A percentile compares a stretch with the other conserved stretches of the same genome.
Conservation (phyloP, 2,329 filamentous ascomycete genomes). For the Lasiodiplodia hormozganensis region DNA sequence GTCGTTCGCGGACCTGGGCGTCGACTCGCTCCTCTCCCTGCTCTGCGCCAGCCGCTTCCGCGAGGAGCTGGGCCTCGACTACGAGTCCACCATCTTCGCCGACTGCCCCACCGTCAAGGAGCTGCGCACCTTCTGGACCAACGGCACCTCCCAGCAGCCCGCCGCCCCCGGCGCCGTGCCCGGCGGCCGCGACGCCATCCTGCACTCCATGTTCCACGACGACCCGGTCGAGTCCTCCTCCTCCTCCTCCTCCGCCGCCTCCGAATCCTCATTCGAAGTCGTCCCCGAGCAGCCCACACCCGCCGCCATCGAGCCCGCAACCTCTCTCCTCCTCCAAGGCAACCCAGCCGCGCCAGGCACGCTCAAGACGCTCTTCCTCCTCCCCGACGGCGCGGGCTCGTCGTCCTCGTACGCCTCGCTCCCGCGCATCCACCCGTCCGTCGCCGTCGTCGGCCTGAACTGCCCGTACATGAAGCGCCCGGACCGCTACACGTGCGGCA, state of each 20-base stretch:
- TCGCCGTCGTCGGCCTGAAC: conserved; percentile 61
- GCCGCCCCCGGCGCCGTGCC: neutral
- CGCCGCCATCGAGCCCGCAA: neutral
- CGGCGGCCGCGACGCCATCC: neutral
- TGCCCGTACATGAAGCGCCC: conserved; percentile 48
- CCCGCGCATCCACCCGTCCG: conserved; percentile 50
- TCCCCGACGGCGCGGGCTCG: conserved; percentile 59
- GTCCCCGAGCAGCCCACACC: neutral
- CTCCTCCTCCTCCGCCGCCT: too few species aligned
- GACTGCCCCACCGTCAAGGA: conserved; percentile 8
- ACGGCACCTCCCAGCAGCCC: neutral
- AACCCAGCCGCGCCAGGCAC: conserved; percentile 36
- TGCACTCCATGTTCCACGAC: too few species aligned
- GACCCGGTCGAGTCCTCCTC: too few species aligned
- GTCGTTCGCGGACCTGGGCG: conserved; percentile 24
- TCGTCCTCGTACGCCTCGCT: conserved; percentile 51
- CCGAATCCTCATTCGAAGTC: too few species aligned
- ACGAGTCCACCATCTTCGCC: conserved; percentile 8
- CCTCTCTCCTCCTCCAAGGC: conserved; percentile 54
- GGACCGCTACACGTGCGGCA: conserved; percentile 39
- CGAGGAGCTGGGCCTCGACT: neutral
- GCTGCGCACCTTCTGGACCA: neutral
- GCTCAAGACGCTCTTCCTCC: conserved; percentile 47
- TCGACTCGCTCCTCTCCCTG: conserved; percentile 31
- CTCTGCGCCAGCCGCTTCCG: conserved; percentile 27